These are phyloP conservation scores for Herpotrichia juniperi DNA, from an alignment of 2,329 filamentous ascomycete genomes.

Conservation along the genomic window DNA sequence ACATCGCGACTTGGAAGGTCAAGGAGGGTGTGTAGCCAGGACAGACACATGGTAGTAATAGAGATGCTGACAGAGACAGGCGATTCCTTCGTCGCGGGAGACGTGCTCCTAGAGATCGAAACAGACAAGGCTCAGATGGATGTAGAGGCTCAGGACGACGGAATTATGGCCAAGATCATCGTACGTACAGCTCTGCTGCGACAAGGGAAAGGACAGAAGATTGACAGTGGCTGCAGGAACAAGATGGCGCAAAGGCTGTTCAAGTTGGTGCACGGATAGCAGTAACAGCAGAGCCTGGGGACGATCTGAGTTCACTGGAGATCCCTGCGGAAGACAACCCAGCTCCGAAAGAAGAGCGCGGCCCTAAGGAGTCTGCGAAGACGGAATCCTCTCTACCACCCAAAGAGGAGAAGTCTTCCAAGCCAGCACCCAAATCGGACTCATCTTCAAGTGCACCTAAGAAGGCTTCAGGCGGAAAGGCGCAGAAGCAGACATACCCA, in stretches of 20 bases:
- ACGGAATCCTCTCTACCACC: slow-evolving; percentile 32
- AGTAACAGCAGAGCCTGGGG: slow-evolving; percentile 79
- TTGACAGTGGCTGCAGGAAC: slow-evolving; percentile 49
- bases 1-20: slow-evolving; percentile 83
- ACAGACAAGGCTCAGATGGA: slow-evolving; percentile 96
- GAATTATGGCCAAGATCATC: slow-evolving; percentile 83
- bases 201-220: not conserved
- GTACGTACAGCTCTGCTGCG: slow-evolving; percentile 31
- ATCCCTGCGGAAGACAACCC: slow-evolving; percentile 71
- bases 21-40: slow-evolving; percentile 68
- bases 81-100: slow-evolving; percentile 79
- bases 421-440: slow-evolving; percentile 28
- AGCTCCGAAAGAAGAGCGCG: slow-evolving; percentile 48
- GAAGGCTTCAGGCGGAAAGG: slow-evolving; percentile 49
- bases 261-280: slow-evolving; percentile 82
- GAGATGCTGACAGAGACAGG: slow-evolving; percentile 48
- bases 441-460: slow-evolving; percentile 33
- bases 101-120: slow-evolving; percentile 90
- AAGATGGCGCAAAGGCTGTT: slow-evolving; percentile 76
- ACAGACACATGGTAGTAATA: slow-evolving; percentile 1
- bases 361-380: slow-evolving; percentile 37
- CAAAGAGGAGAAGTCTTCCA: slow-evolving; percentile 43
- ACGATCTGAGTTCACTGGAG: slow-evolving; percentile 76
- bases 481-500: slow-evolving; percentile 71
- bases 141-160: slow-evolving; percentile 90